Percentiles rank a stretch among this genome's conserved stretches.
Evolutionary conservation across 257 asterid genomes (phyloP).

Genomic region (Leptodermis oblonga): DNA sequence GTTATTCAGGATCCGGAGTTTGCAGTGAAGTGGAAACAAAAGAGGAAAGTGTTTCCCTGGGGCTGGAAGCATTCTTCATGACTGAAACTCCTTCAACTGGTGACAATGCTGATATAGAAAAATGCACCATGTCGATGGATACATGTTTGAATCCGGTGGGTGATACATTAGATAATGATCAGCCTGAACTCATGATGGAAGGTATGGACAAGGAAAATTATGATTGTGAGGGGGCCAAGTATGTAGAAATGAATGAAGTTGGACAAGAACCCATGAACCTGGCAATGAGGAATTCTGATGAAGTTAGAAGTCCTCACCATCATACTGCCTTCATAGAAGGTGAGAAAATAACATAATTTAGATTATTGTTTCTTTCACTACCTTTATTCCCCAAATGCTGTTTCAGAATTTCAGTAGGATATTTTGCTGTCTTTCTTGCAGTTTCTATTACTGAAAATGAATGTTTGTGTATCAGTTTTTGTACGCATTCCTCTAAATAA

Average conservation of each 20-base stretch:
- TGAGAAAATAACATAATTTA: not conserved
- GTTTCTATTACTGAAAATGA: not conserved
- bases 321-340: not conserved
- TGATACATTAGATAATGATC: constrained; percentile 5
- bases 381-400: not conserved
- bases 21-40: not conserved
- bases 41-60: not conserved
- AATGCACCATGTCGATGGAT: not conserved
- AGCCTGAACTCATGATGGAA: not conserved
- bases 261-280: not conserved
- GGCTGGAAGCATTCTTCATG: not conserved
- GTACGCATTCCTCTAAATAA: not conserved
- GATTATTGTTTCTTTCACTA: not conserved
- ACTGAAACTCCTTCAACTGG: not conserved
- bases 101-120: not conserved
- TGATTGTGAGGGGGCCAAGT: not conserved
- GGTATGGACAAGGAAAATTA: not conserved
- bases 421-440: no score
- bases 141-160: not conserved
- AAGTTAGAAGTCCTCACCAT: not conserved
- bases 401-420: no score
- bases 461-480: not conserved
- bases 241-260: not conserved
- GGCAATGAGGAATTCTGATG: not conserved
- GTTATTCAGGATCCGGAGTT: not conserved